Percentiles rank a stretch among this genome's conserved stretches.
phyloP scores from a whole-genome alignment of 331 rosid genomes.

The Quercus tomentella region DNA sequence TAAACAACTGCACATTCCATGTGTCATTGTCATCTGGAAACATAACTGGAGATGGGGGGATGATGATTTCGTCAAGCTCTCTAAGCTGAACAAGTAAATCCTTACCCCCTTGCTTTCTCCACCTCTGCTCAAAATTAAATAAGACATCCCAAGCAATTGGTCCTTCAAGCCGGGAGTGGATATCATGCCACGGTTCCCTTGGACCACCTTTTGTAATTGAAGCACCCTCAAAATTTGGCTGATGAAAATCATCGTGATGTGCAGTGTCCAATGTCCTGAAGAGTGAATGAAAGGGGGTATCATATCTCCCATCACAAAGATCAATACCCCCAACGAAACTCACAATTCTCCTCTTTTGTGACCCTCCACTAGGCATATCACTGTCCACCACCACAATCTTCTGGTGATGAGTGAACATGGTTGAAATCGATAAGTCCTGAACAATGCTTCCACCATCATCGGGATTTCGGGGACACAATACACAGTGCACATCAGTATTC shows the following conservation, averaged over 20 bases:
- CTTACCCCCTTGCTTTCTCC: conserved; percentile 97
- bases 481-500: conserved; percentile 68
- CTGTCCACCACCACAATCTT: conserved; percentile 91
- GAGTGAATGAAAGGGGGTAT: conserved; percentile 81
- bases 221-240: conserved; percentile 78
- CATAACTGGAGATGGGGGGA: conserved; percentile 87
- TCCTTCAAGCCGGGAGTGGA: conserved; percentile 93
- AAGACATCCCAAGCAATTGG: conserved; percentile 98
- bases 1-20: conserved; percentile 94
- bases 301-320: conserved; percentile 94
- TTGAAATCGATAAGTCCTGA: conserved; percentile 65
- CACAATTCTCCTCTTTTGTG: conserved; percentile 63
- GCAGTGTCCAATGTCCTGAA: conserved; percentile 88
- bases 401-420: conserved; percentile 99
- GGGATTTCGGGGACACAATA: conserved; percentile 95
- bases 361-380: conserved; percentile 53
- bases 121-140: conserved; percentile 89
- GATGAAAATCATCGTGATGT: conserved; percentile 92
- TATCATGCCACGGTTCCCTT: conserved; percentile 98
- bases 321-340: conserved; percentile 97
- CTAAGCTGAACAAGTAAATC: conserved; percentile 65
- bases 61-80: conserved; percentile 63
- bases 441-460: conserved; percentile 82
- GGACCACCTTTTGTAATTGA: conserved; percentile 88
- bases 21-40: conserved; percentile 76